Base-by-base conservation (phyloP, 2,329 filamentous ascomycete species). In the Aspergillus sp. region DNA sequence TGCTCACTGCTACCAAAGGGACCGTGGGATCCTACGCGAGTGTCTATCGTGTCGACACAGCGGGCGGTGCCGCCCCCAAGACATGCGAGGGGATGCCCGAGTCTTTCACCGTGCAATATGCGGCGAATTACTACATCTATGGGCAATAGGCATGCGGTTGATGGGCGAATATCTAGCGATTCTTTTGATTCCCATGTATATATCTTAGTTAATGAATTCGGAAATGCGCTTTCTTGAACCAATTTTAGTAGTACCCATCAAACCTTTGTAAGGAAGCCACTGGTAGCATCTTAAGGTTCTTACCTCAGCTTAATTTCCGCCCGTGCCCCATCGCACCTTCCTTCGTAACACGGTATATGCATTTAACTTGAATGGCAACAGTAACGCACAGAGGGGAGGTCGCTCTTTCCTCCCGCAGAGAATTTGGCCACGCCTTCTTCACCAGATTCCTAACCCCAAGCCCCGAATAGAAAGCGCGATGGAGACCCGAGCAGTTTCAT, bases 11-110 rank as follows among this genome's bases (percentile, higher is more conserved):
- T 4, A 78, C 81, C 23, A 71, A 76, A 46, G 82, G 80, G 31
- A 83, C 82, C n/a, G 87, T 85, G 1, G 84, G 84, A 2, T 77
- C 80, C 45, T 84, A 90, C 64, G 84, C 87, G 71, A 86, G 91
- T 71, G 87, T 96, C 23, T 98, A 93, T 77, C 85, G 93, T 12
- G 78, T 97, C 45, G 83, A 90, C 67, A 98, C 93, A 11, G 91
- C 89, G 1, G 93, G 92, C 25, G 93, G 93, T 11, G 84, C 82
- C 47, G 77, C 91, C 2, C 93, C 93, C 0, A 79, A 83, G 25
- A 90, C 86, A 0, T 98, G 93, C 72, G 72, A 83, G 35, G 89
- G 86, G 11, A 81, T 86, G 80, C 73, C 80, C 0, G 79, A 81
- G 11, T 69, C 75, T 1, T 93, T 97, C 64, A 79, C 87, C 61